Evolutionary conservation across 345 rosid species (phyloP), one percentile per base, ranked within the genome.

Genomic region (Bruguiera sexangula): DNA sequence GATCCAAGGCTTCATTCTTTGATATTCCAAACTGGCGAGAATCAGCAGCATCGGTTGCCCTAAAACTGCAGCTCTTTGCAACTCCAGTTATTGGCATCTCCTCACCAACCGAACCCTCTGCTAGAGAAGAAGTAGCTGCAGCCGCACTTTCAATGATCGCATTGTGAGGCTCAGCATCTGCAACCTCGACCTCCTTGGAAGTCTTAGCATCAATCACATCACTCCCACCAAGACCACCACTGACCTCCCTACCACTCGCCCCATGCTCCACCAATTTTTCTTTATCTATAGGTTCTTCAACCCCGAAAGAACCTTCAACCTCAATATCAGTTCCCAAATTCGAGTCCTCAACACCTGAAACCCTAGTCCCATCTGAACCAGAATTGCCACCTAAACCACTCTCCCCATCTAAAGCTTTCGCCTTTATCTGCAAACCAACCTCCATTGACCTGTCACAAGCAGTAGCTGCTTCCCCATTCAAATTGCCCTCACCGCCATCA

Each of bases 401-500:
- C 20, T 36, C 79, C 56, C 39, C 67, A 36, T 55, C 75, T 16
- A 27, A 20, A 59, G 50, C 53, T 34, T 62, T 70, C n/a, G 20
- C 62, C 61, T 73, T 75, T 50, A 54, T 65, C 62, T 59, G 74
- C 51, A 54, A 32, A 37, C 63, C 71, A 8, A 37, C 55, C 39
- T 61, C 77, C 29, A 2, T 39, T 0, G 73, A 56, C 36, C 60
- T 69, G 67, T 31, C 56, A 18, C 1, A 8, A 18, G 57, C 67
- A 52, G 6, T 6, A 43, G 63, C 67, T 6, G 56, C 83, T 51
- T 75, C 76, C 71, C n/a, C 63, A 26, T 68, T 70, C 11, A 56
- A 69, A 60, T 64, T 57, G 34, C 61, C 70, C 62, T 69, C 80
- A 63, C 53, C 72, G 32, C 51, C 72, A 64, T 30, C 80, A 16